Base-by-base conservation (phyloP, 139 green algal genomes). In the Tetradesmus lagerheimii region DNA sequence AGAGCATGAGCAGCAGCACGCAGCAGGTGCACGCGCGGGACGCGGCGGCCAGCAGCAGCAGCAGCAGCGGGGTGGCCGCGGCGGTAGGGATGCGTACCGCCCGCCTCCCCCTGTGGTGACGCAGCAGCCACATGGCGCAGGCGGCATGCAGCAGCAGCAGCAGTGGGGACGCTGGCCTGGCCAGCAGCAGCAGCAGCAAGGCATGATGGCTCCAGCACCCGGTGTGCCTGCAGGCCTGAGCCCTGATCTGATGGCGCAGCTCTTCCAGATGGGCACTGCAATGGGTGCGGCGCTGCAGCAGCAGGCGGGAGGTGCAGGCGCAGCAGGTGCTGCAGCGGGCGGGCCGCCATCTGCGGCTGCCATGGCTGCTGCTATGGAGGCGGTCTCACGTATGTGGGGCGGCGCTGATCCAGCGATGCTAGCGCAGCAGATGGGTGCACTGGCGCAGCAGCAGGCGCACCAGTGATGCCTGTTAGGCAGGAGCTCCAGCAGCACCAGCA, bases 141-240 rank as follows among this genome's bases (percentile, higher is more conserved):
- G 57, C 23, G 23, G 57, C 57, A 71, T 71, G 57, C 57, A n/a
- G 57, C 80, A 86, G 80, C 80, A 86, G 15, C 80, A 53, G 45
- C 67, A 78, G 67, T 35, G 43, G 14, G 66, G 41, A 34, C 80
- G 66, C 23, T 53, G 66, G n/a, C 80, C 43, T 20, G 45, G 45
- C 14, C 80, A 86, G 45, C 80, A 86, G 45, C 27, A 66, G 79
- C 80, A 86, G 29, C 80, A 86, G 80, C 80, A 45, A 47, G 80
- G 80, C 27, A 50, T 31, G 47, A 11, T 86, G 57, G 34, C 43
- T 25, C 47, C 80, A 86, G 45, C 80, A 75, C 25, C 45, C 66
- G 79, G 38, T 23, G 12, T 29, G 39, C 39, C 50, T 71, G 45
- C 64, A 35, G 43, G 45, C 45, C 27, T 78, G 43, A 86, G 80